These are phyloP conservation scores for Fusarium decemcellulare DNA, from an alignment of 2,329 filamentous ascomycete species.

Conservation along the genomic window DNA sequence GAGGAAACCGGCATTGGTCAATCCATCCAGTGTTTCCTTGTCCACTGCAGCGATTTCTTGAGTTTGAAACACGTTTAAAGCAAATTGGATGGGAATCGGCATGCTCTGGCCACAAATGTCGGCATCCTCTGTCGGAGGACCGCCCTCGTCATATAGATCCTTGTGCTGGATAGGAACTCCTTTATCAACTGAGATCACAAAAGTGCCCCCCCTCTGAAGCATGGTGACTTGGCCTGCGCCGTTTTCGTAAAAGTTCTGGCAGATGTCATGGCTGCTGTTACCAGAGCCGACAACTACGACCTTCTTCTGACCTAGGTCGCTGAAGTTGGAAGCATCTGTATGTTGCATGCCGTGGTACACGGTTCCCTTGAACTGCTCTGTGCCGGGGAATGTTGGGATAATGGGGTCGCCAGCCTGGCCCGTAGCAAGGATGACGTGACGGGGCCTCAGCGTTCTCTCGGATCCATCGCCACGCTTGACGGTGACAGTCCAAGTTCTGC, in stretches of 20 bases:
- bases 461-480: background rate
- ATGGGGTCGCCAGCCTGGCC: constrained; percentile 23
- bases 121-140: constrained; percentile 63
- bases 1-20: constrained; percentile 68
- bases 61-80: constrained; percentile 59
- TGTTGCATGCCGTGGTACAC: constrained; percentile 25
- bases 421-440: constrained; percentile 22
- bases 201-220: constrained; percentile 66
- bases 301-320: constrained; percentile 52
- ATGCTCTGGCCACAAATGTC: constrained; percentile 57
- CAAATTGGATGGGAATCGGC: constrained; percentile 51
- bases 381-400: constrained; percentile 6
- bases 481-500: constrained; percentile 8
- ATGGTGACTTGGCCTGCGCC: constrained; percentile 64
- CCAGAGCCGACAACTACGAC: constrained; percentile 64
- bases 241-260: constrained; percentile 63
- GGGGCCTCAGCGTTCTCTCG: constrained; percentile 5
- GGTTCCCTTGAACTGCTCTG: constrained; percentile 39
- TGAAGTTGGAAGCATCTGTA: constrained; percentile 49
- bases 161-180: constrained; percentile 58
- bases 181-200: constrained; percentile 60
- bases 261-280: constrained; percentile 65
- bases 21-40: constrained; percentile 55
- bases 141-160: constrained; percentile 50
- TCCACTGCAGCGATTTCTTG: constrained; percentile 58